Evolutionary conservation across 2,329 filamentous ascomycete genomes (phyloP).

Genomic region (Colletotrichum tabaci): DNA sequence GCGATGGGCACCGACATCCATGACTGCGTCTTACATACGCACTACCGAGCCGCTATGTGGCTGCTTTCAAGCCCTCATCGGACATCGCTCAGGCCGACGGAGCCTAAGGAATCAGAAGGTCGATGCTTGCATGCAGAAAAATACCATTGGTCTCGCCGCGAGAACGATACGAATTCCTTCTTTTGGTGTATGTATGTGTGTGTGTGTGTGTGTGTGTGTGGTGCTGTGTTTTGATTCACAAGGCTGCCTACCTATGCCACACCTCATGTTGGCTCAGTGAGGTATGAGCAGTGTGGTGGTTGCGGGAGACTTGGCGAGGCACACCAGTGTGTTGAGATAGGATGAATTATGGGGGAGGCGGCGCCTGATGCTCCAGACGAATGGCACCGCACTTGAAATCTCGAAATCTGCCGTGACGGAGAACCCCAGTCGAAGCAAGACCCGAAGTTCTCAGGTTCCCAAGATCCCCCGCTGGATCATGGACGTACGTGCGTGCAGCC

Average conservation of each 20-base stretch:
- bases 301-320: not conserved
- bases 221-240: slow-evolving; percentile 8
- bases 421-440: not conserved
- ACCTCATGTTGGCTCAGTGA: slow-evolving; percentile 1
- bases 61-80: slow-evolving; percentile 10
- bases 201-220: not conserved
- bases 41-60: slow-evolving; percentile 7
- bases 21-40: not conserved
- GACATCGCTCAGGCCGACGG: slow-evolving; percentile 4
- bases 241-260: slow-evolving; percentile 3
- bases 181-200: not conserved
- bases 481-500: not conserved
- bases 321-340: not conserved
- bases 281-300: not conserved
- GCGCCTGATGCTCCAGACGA: too few relatives aligned
- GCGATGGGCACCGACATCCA: slow-evolving; percentile 20
- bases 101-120: not conserved
- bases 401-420: not conserved
- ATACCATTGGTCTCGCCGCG: slow-evolving; percentile 11
- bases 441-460: not conserved
- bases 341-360: not conserved
- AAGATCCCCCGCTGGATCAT: not conserved
- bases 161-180: slow-evolving; percentile 1
- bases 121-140: not conserved
- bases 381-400: not conserved